Conservation (phyloP, 169 alveolate genomes). For the Cryptosporidium muris region DNA sequence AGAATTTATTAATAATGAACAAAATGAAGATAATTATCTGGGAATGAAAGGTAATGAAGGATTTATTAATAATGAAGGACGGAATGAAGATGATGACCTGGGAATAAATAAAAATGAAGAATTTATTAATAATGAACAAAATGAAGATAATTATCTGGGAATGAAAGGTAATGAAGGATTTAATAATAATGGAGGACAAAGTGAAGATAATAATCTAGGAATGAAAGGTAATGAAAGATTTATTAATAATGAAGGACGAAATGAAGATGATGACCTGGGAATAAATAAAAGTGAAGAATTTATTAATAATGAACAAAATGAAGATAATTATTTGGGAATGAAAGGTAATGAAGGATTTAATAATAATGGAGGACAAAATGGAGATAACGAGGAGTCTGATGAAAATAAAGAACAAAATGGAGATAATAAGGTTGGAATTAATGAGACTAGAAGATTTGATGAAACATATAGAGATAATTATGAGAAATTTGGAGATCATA, state of each 20-base stretch:
- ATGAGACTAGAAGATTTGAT: not conserved
- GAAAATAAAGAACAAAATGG: not conserved
- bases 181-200: not conserved
- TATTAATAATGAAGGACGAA: not conserved
- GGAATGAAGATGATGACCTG: not conserved
- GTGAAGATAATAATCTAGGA: not conserved
- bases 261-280: not conserved
- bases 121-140: too few species aligned
- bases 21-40: not conserved
- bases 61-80: not conserved
- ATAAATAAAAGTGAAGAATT: too few species aligned
- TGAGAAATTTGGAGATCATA: not conserved
- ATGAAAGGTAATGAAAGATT: not conserved
- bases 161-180: not conserved
- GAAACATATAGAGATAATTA: not conserved
- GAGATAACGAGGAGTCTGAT: not conserved
- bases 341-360: not conserved
- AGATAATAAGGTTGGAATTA: not conserved
- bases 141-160: not conserved
- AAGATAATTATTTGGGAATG: not conserved
- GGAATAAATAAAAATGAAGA: not conserved
- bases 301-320: not conserved
- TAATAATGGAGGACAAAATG: conserved; percentile 3
- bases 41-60: not conserved
- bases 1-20: not conserved